Percentiles rank a stretch among this genome's conserved stretches.
Conservation (phyloP, 2,329 filamentous ascomycete genomes). For the Claviceps fusiformis region DNA sequence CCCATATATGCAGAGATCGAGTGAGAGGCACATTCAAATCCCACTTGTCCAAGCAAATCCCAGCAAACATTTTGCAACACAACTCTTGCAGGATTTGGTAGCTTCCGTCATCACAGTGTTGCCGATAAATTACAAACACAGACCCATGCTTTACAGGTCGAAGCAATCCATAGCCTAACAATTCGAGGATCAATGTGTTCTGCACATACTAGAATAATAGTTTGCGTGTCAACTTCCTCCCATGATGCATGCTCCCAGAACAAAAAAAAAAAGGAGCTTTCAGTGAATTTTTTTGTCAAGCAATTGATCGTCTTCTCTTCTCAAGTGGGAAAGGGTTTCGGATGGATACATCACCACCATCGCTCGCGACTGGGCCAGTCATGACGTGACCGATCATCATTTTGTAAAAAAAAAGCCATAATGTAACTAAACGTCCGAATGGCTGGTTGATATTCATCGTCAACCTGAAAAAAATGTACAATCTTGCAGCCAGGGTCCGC, state of each 20-base stretch:
- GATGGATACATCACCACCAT: not conserved
- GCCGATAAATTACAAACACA: not conserved
- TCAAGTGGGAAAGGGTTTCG: not conserved
- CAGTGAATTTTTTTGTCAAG: not conserved
- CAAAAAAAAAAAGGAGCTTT: not conserved
- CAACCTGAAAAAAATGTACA: not conserved
- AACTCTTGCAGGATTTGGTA: not conserved
- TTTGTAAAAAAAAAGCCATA: too few species aligned
- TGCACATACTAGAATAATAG: not conserved
- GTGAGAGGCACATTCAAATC: not conserved
- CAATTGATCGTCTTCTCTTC: not conserved
- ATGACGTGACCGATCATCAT: not conserved
- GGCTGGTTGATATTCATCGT: not conserved
- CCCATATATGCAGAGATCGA: not conserved
- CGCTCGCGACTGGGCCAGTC: not conserved
- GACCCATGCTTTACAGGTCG: not conserved
- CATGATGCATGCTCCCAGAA: too few species aligned
- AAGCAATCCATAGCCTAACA: not conserved
- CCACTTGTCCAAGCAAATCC: not conserved
- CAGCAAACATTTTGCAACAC: constrained; percentile 3
- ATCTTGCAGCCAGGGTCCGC: not conserved
- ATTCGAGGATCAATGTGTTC: not conserved
- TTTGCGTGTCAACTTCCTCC: not conserved
- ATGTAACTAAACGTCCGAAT: not conserved
- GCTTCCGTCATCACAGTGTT: not conserved